Evolutionary conservation across 2,329 filamentous ascomycete genomes (phyloP).

Genomic region (Sarocladiaceae sp.): DNA sequence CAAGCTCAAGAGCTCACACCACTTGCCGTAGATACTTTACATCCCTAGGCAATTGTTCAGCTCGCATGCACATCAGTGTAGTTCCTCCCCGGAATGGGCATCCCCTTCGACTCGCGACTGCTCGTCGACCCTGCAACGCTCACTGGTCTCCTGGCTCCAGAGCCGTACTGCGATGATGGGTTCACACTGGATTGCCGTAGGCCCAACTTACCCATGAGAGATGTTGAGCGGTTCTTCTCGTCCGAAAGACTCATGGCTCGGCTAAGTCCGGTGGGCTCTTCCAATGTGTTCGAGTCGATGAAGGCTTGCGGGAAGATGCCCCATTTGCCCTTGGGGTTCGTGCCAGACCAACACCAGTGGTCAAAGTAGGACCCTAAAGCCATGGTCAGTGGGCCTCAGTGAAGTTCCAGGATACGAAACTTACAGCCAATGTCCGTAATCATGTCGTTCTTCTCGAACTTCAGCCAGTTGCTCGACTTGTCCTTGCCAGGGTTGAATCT

Average conservation of each 20-base stretch:
- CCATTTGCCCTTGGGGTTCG: conserved; percentile 44
- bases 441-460: conserved; percentile 59
- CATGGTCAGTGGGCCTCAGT: conserved; percentile 10
- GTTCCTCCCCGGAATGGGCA: not conserved
- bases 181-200: conserved; percentile 20
- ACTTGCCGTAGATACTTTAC: too few relatives aligned
- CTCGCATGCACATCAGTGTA: not conserved
- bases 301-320: conserved; percentile 48
- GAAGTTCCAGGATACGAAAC: conserved; percentile 17
- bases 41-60: conserved; percentile 9
- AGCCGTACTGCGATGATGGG: conserved; percentile 8
- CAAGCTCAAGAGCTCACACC: too few relatives aligned
- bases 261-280: conserved; percentile 26
- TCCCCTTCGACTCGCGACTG: conserved; percentile 21
- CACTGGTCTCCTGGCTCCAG: conserved; percentile 17
- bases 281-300: conserved; percentile 39
- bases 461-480: conserved; percentile 44
- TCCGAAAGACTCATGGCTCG: conserved; percentile 24
- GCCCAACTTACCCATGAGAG: conserved; percentile 25
- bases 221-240: conserved; percentile 27
- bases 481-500: conserved; percentile 41
- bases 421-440: conserved; percentile 58
- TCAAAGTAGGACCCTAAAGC: conserved; percentile 37
- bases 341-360: conserved; percentile 52
- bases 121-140: conserved; percentile 28